A percentile compares a stretch with the other conserved stretches of the same genome.
These are phyloP conservation scores for Chrysoporthe austroafricana DNA, from an alignment of 2,329 filamentous ascomycete genomes.

Conservation along the genomic window DNA sequence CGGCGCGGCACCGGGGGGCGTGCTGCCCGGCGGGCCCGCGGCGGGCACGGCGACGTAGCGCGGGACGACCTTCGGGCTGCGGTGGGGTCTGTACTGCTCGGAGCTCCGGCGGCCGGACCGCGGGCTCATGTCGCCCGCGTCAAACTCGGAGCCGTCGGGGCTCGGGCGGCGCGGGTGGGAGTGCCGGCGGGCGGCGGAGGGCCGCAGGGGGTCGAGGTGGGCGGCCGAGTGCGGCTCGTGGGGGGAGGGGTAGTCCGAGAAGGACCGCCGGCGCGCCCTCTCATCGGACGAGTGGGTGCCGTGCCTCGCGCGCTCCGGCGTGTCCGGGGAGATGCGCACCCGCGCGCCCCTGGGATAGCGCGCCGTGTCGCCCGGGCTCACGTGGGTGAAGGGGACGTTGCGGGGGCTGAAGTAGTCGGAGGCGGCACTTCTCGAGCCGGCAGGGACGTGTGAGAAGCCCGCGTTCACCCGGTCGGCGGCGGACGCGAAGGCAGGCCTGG, in stretches of 20 bases:
- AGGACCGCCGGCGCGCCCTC: constrained; percentile 51
- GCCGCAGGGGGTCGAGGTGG: constrained; percentile 43
- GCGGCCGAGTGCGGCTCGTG: constrained; percentile 37
- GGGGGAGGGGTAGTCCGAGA: constrained; percentile 53
- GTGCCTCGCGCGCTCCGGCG: constrained; percentile 38
- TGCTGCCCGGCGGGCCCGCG: constrained; percentile 26
- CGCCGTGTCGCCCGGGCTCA: constrained; percentile 42
- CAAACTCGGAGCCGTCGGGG: constrained; percentile 47
- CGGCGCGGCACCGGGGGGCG: constrained; percentile 2
- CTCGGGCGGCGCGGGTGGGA: constrained; percentile 53
- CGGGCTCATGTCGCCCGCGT: constrained; percentile 32
- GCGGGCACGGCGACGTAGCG: constrained; percentile 32
- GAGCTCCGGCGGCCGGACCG: constrained; percentile 30
- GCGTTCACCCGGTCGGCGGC: constrained; percentile 24
- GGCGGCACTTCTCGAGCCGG: constrained; percentile 21
- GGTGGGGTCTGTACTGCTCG: constrained; percentile 12
- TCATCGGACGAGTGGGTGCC: constrained; percentile 45
- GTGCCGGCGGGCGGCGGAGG: constrained; percentile 46
- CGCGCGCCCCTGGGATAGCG: constrained; percentile 35
- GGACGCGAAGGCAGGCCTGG: constrained; percentile 31
- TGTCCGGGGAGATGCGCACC: constrained; percentile 28
- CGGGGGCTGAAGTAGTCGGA: constrained; percentile 43
- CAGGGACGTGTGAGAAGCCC: constrained; percentile 27
- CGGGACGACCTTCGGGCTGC: constrained; percentile 26
- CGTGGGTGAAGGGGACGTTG: constrained; percentile 46